These are phyloP conservation scores for Teunomyces panamensis DNA, from an alignment of 805 yeast genomes.

Conservation along the genomic window DNA sequence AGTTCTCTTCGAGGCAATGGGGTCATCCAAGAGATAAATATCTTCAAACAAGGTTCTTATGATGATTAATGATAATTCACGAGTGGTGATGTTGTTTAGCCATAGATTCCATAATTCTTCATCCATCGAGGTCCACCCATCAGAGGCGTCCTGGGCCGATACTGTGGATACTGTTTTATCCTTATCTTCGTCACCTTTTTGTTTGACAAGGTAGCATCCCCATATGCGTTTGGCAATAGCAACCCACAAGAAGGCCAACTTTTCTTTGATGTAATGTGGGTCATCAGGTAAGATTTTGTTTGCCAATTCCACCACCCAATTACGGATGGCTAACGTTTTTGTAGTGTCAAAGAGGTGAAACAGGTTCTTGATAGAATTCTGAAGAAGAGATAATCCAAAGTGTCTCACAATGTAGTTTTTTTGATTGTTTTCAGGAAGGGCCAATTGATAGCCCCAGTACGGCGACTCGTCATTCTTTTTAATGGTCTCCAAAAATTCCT, in stretches of 20 bases:
- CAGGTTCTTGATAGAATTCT: conserved; percentile 60
- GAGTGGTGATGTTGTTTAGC: conserved; percentile 58
- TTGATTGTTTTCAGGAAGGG: conserved; percentile 55
- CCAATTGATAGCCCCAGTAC: conserved; percentile 85
- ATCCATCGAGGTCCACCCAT: conserved; percentile 91
- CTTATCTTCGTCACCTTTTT: neutral
- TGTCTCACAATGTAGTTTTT: conserved; percentile 76
- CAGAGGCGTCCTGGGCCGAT: conserved; percentile 48
- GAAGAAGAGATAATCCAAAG: conserved; percentile 80
- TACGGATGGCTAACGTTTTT: conserved; percentile 65
- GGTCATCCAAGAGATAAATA: conserved; percentile 85
- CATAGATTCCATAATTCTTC: conserved; percentile 69
- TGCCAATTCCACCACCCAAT: conserved; percentile 82
- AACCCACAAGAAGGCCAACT: conserved; percentile 88
- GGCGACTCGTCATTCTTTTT: conserved; percentile 83
- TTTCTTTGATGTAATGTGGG: conserved; percentile 88
- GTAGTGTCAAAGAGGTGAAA: conserved; percentile 55
- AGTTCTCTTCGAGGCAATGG: conserved; percentile 78
- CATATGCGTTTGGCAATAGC: conserved; percentile 85
- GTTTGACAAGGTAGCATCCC: conserved; percentile 66
- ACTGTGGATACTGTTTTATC: conserved; percentile 18
- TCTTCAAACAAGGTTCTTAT: conserved; percentile 90
- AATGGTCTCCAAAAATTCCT: conserved; percentile 66
- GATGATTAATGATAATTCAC: conserved; percentile 76
- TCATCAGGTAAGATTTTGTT: conserved; percentile 57